A percentile compares a stretch with the other conserved stretches of the same genome.
Evolutionary conservation across 2,329 filamentous ascomycete species (phyloP).

Genomic region (Acrocalymma vagum): DNA sequence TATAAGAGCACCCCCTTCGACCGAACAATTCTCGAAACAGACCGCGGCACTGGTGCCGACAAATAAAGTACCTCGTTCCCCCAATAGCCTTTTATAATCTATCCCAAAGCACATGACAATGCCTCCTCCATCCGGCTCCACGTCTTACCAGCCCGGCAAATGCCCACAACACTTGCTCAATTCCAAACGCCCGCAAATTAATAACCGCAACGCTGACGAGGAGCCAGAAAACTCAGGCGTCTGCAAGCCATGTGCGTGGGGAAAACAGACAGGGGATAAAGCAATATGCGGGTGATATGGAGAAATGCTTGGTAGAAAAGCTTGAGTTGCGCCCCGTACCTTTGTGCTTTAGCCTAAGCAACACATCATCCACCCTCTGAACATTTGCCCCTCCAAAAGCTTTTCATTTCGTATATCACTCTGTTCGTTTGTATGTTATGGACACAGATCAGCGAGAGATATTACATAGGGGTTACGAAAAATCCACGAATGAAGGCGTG

Average conservation of each 20-base stretch:
- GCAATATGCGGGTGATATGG: conserved; percentile 14
- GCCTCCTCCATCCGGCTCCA: no score
- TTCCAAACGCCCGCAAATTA: no score
- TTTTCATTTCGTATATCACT: no score
- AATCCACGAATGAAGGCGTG: conserved; percentile 2
- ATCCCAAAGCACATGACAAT: no score
- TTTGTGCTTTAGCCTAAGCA: conserved; percentile 24
- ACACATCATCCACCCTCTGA: no score
- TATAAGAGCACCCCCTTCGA: conserved; percentile 14
- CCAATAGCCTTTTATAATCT: no score
- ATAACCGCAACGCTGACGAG: no score
- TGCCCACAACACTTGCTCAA: no score
- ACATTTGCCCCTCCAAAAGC: no score
- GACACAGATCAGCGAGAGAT: not conserved
- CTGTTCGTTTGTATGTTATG: no score
- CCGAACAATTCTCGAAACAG: conserved; percentile 10
- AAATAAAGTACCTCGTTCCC: conserved; percentile 17
- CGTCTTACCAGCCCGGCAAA: no score
- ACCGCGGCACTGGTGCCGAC: conserved; percentile 7
- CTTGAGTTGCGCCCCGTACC: conserved; percentile 29
- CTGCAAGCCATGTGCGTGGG: conserved; percentile 13
- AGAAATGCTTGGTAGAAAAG: conserved; percentile 34
- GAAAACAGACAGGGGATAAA: conserved; percentile 21
- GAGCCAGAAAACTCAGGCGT: not conserved
- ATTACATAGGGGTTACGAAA: not conserved